Conservation (phyloP, 805 yeast genomes). For the Nematodospora valgi region DNA sequence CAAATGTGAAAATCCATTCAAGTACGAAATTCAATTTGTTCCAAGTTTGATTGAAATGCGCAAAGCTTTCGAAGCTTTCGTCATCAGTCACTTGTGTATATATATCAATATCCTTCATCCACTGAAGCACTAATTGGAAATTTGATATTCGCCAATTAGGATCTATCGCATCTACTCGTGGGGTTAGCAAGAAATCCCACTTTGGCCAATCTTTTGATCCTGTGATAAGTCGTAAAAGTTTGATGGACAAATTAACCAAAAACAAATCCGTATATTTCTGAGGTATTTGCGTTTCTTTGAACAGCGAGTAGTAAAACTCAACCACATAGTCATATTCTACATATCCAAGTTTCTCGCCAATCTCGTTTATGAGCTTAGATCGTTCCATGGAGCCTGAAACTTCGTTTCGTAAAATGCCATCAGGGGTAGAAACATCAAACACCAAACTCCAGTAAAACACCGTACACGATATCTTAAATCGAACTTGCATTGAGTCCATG, state of each 20-base stretch:
- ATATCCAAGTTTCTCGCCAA: slow-evolving; percentile 3
- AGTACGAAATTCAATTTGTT: slow-evolving; percentile 18
- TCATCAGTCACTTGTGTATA: slow-evolving; percentile 15
- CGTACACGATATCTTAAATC: slow-evolving; percentile 19
- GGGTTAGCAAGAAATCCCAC: neutral
- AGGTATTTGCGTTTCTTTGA: neutral
- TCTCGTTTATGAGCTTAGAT: slow-evolving; percentile 1
- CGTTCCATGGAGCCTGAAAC: slow-evolving; percentile 1
- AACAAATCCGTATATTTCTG: slow-evolving; percentile 2
- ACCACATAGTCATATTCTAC: slow-evolving; percentile 9
- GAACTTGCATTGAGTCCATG: slow-evolving; percentile 23
- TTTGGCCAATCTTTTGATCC: neutral
- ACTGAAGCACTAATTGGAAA: slow-evolving; percentile 3
- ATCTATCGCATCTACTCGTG: neutral
- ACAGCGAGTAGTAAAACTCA: slow-evolving; percentile 7
- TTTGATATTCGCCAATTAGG: slow-evolving; percentile 5
- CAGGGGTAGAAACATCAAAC: slow-evolving; percentile 3
- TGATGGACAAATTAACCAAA: slow-evolving; percentile 6
- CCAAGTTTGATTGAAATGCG: slow-evolving; percentile 23
- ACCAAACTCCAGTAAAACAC: slow-evolving; percentile 16
- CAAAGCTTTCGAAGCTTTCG: slow-evolving; percentile 16
- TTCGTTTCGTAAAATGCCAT: slow-evolving; percentile 4
- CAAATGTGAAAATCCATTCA: slow-evolving; percentile 19
- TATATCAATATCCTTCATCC: slow-evolving; percentile 5
- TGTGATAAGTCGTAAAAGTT: slow-evolving; percentile 8